phyloP scores from a whole-genome alignment of 805 yeast species.

The Kodamaea nitidulidarum region DNA sequence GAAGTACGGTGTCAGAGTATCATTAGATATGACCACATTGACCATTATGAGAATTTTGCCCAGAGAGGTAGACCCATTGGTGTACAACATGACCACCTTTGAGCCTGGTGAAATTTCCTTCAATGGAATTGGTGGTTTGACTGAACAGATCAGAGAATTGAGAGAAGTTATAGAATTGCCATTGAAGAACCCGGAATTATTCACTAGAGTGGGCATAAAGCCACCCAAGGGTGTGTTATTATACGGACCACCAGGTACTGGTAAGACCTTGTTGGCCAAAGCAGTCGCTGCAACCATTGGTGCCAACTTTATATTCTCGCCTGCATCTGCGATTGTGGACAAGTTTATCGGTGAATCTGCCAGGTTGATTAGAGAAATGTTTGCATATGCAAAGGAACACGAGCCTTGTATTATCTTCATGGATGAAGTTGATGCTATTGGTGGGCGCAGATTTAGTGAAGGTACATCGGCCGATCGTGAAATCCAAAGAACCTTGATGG shows the following conservation, averaged over 20 bases:
- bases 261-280: conserved; percentile 91
- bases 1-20: conserved; percentile 92
- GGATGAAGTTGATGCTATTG: conserved; percentile 99
- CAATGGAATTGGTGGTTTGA: conserved; percentile 92
- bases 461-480: conserved; percentile 99
- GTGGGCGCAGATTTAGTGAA: conserved; percentile 95
- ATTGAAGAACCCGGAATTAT: conserved; percentile 92
- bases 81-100: conserved; percentile 95
- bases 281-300: conserved; percentile 99
- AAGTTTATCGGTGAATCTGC: conserved; percentile 98
- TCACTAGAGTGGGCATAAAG: conserved; percentile 92
- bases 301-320: conserved; percentile 96
- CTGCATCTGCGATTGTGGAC: conserved; percentile 96
- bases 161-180: conserved; percentile 98
- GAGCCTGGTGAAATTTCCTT: conserved; percentile 97
- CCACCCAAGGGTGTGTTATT: conserved; percentile 98
- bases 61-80: conserved; percentile 96
- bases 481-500: conserved; percentile 97
- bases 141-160: conserved; percentile 91
- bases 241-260: conserved; percentile 99
- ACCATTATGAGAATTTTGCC: conserved; percentile 97
- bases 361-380: conserved; percentile 94
- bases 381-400: conserved; percentile 94
- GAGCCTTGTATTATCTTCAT: conserved; percentile 97
- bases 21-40: conserved; percentile 94